Evolutionary conservation across 306 rosid genomes (phyloP), one percentile per base, ranked within the genome.

Genomic region (Gleditsia sinensis): DNA sequence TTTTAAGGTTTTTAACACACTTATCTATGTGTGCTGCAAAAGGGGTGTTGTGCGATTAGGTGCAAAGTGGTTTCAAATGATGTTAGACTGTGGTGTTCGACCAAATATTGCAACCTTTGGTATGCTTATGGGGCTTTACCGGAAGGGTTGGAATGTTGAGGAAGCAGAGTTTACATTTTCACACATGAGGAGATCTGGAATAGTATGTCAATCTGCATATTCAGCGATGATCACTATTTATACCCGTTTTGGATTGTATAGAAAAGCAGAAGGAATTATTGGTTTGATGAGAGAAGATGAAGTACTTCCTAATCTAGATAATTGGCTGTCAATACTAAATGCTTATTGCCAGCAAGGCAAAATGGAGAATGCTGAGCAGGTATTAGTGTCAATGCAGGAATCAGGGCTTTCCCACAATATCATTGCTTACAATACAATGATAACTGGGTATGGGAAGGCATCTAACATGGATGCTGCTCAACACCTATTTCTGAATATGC

Each of bases 361-460:
- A 60, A 51, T 94, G 80, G 78, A 60, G 55, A 88, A 84, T 5
- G 93, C 98, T 21, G 97, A 94, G 81, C 25, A 68, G 49, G 81
- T 82, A 9, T 77, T 84, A 30, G 76, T 58, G 45, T 83, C 69
- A 27, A 91, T 94, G 92, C 70, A 65, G 64, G 81, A 87, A 67
- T 88, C 80, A 6, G 96, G 96, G 51, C 83, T 87, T 86, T 48
- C 86, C 24, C 80, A 85, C 13, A 88, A 87, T 76, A 58, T 94
- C 40, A 77, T 94, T 79, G 94, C 96, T 28, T 88, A 83, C 70
- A 94, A 94, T 79, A 91, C 93, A 42, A 81, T 94, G 87, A 87
- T 94, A 56, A 94, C 97, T 32, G 97, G 98, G 56, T 91, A 87
- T 77, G 98, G 98, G 20, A 94, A 83, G 78, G 89, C 84, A n/a